phyloP scores from a whole-genome alignment of 1,284 basidiomycete species.

The Trichosporon inkin region DNA sequence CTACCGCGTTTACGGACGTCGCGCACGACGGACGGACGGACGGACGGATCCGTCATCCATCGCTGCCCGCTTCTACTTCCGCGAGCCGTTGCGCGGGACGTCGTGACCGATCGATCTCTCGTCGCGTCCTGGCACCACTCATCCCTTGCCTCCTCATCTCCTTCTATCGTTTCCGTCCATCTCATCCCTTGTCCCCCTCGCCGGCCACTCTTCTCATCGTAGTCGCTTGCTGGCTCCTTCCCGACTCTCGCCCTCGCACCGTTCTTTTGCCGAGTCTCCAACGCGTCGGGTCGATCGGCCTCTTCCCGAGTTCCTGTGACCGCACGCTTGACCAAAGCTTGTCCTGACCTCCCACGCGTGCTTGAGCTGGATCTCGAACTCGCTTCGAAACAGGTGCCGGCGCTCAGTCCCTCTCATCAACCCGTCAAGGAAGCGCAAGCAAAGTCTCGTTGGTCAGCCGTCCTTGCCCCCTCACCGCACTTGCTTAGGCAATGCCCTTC shows the following conservation, averaged over 20 bases:
- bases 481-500: conserved; percentile 1
- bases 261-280: not conserved
- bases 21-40: not conserved
- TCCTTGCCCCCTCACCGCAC: not conserved
- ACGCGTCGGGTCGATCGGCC: not conserved
- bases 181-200: not conserved
- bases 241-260: not conserved
- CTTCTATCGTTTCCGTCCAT: too few species aligned
- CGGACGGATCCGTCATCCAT: not conserved
- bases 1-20: too few species aligned
- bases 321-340: not conserved
- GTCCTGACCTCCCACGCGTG: conserved; percentile 1
- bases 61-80: not conserved
- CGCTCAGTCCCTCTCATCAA: not conserved
- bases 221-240: not conserved
- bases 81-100: not conserved
- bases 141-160: not conserved
- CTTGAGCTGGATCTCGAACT: not conserved
- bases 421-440: not conserved
- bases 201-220: not conserved
- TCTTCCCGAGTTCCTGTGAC: not conserved
- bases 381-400: not conserved
- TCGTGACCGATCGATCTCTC: not conserved
- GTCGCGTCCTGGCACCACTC: not conserved
- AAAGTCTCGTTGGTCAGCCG: not conserved